Evolutionary conservation across 75 land plant species (phyloP).

Genomic region (Adiantum capillusveneris): DNA sequence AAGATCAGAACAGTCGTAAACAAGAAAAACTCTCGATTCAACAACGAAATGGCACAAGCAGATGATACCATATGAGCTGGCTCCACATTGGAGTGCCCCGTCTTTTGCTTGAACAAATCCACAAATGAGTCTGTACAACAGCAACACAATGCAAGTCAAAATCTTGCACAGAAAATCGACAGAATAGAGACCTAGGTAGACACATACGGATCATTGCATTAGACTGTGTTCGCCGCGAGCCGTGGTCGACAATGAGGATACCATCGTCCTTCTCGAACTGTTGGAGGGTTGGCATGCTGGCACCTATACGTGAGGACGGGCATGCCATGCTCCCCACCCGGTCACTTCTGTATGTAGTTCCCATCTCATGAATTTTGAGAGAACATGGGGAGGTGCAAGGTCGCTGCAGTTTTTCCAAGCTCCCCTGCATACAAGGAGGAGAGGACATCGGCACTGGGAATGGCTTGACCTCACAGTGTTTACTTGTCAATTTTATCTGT

Average conservation of each 20-base stretch:
- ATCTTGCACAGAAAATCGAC: neutral
- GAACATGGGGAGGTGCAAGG: no score
- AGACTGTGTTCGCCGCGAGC: conserved; percentile 73
- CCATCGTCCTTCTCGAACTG: conserved; percentile 39
- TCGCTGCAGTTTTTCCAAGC: no score
- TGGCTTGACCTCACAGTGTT: no score
- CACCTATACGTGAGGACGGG: no score
- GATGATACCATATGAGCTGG: conserved; percentile 81
- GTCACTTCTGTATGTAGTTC: no score
- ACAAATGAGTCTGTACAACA: conserved; percentile 65
- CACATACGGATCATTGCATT: conserved; percentile 71
- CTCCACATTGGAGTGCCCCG: conserved; percentile 72
- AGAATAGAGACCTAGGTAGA: neutral
- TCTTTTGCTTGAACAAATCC: conserved; percentile 60
- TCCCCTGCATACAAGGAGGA: no score
- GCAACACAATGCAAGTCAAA: neutral
- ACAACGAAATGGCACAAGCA: neutral
- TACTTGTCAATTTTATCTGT: no score
- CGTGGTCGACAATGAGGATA: conserved; percentile 86
- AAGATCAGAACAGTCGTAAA: neutral
- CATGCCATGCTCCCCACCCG: no score
- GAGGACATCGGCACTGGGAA: no score
- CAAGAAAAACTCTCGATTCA: neutral
- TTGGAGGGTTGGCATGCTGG: neutral
- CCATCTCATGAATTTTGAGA: no score